A percentile compares a stretch with the other conserved stretches of the same genome.
phyloP scores from a whole-genome alignment of 352 stramenopile species.

The Phytophthora pistaciae region DNA sequence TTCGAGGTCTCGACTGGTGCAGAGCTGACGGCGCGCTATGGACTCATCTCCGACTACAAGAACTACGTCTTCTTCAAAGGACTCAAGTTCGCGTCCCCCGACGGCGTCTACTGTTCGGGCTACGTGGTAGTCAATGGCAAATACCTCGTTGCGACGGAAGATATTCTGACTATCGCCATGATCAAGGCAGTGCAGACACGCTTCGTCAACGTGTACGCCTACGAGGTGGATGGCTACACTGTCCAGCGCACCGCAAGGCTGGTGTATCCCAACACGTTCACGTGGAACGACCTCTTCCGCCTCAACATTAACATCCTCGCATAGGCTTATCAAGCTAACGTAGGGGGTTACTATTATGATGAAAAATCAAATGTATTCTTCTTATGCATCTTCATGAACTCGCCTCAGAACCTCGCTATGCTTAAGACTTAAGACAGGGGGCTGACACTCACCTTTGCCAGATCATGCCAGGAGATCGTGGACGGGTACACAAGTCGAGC shows the following conservation, averaged over 20 bases:
- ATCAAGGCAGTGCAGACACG: slow-evolving; percentile 44
- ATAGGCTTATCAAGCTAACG: not conserved
- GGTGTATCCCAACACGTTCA: slow-evolving; percentile 49
- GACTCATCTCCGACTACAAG: slow-evolving; percentile 54
- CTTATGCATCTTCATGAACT: not conserved
- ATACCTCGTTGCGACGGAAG: slow-evolving; percentile 48
- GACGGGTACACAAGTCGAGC: slow-evolving; percentile 55
- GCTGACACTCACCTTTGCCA: slow-evolving; percentile 44
- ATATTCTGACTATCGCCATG: slow-evolving; percentile 42
- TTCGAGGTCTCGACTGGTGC: slow-evolving; percentile 49
- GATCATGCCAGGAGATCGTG: slow-evolving; percentile 47
- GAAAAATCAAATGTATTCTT: not conserved
- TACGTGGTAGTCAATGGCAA: slow-evolving; percentile 58
- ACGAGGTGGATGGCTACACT: slow-evolving; percentile 48
- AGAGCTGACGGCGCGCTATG: slow-evolving; percentile 40
- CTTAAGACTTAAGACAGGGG: slow-evolving; percentile 19
- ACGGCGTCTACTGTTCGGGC: slow-evolving; percentile 55
- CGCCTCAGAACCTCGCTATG: not conserved
- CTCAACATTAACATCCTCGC: slow-evolving; percentile 53
- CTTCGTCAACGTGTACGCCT: slow-evolving; percentile 50
- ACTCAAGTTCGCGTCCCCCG: slow-evolving; percentile 50
- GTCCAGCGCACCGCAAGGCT: slow-evolving; percentile 50
- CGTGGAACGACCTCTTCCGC: slow-evolving; percentile 43
- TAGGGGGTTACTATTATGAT: not conserved
- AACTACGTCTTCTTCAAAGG: slow-evolving; percentile 60